Percentiles rank a stretch among this genome's conserved stretches.
Conservation (phyloP, 441 rosid genomes). For the Populus hybrid region DNA sequence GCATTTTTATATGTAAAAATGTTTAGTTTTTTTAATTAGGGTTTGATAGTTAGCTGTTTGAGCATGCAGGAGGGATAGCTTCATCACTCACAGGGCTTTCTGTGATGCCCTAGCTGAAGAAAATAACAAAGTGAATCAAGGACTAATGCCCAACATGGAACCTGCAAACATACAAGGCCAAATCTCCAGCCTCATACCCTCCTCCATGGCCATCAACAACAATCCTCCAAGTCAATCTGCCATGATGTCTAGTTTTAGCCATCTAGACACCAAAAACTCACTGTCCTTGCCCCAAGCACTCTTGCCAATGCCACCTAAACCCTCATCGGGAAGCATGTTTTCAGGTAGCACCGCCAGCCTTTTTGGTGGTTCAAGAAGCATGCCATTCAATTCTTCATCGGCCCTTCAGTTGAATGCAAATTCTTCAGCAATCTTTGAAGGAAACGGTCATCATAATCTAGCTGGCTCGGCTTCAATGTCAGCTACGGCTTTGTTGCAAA, state of each 20-base stretch:
- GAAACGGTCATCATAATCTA: background rate
- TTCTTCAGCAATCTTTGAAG: constrained; percentile 22
- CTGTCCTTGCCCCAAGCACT: constrained; percentile 17
- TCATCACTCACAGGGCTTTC: constrained; percentile 41
- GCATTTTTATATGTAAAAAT: background rate
- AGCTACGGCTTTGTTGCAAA: constrained; percentile 55
- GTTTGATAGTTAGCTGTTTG: background rate
- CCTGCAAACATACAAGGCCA: constrained; percentile 18
- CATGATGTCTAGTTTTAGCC: constrained; percentile 9
- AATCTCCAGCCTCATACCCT: constrained; percentile 19
- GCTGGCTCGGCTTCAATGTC: constrained; percentile 38
- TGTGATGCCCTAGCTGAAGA: constrained; percentile 58
- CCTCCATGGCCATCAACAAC: constrained; percentile 20
- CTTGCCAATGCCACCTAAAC: constrained; percentile 14
- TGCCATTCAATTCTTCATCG: background rate
- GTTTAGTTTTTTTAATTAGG: background rate
- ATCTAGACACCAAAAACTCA: constrained; percentile 15
- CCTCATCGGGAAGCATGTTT: constrained; percentile 19
- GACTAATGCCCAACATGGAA: constrained; percentile 13
- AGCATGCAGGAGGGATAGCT: constrained; percentile 29
- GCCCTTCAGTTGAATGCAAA: constrained; percentile 26
- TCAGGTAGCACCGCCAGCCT: constrained; percentile 17
- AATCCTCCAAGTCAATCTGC: constrained; percentile 8
- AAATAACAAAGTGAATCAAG: constrained; percentile 30
- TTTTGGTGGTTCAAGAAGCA: constrained; percentile 14